A percentile compares a stretch with the other conserved stretches of the same genome.
Conservation (phyloP, 176 grass and related monocot genomes). For the Secale cereale region DNA sequence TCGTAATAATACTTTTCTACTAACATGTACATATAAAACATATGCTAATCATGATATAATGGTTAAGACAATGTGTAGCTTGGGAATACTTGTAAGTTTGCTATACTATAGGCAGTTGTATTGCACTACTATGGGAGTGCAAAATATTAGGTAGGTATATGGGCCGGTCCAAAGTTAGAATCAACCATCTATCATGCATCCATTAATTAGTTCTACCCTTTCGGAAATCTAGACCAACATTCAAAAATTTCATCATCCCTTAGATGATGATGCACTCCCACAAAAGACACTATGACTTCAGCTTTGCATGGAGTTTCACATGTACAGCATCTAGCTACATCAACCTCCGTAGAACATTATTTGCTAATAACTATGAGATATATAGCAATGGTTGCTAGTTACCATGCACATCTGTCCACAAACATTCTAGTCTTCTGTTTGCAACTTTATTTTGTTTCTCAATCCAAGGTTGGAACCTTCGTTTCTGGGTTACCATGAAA, state of each 20-base stretch:
- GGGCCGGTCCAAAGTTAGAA: not conserved
- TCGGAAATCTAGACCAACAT: not conserved
- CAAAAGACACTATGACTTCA: not conserved
- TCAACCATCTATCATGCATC: not conserved
- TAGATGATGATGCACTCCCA: not conserved
- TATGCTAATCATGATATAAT: not conserved
- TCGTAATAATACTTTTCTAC: not conserved
- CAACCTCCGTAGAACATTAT: not conserved
- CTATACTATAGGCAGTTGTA: not conserved
- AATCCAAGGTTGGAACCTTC: not conserved
- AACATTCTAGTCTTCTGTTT: not conserved
- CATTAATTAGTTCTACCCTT: not conserved
- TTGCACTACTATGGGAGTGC: too few relatives aligned
- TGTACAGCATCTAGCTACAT: not conserved
- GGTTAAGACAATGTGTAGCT: not conserved
- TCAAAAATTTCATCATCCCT: not conserved
- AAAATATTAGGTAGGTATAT: not conserved
- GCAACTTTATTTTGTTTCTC: not conserved
- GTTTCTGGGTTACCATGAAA: not conserved
- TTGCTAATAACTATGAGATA: not conserved
- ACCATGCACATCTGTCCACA: not conserved
- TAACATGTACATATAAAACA: not conserved
- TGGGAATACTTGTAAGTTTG: not conserved
- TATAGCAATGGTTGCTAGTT: not conserved
- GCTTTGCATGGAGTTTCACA: not conserved